phyloP scores from a whole-genome alignment of 1,284 basidiomycete genomes.

The Baeospora myosura region DNA sequence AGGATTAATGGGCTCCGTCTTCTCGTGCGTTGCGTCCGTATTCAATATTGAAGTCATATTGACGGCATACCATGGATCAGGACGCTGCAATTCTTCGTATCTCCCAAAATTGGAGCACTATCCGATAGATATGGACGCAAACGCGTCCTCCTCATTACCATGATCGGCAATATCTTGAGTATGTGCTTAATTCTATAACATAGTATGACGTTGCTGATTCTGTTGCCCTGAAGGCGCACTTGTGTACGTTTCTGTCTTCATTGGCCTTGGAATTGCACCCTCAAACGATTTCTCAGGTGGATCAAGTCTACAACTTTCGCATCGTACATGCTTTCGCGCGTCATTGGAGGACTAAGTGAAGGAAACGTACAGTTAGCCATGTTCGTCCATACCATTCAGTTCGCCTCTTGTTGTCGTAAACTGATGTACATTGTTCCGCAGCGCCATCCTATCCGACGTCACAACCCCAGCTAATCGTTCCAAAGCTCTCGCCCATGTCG shows the following conservation, averaged over 20 bases:
- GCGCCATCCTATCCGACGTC: conserved; percentile 86
- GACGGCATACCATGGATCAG: conserved; percentile 28
- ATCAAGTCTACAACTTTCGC: conserved; percentile 80
- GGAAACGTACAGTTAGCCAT: conserved; percentile 80
- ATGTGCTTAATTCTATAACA: too few relatives aligned
- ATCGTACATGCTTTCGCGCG: conserved; percentile 80
- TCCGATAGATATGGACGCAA: conserved; percentile 85
- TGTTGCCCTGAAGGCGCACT: too few relatives aligned
- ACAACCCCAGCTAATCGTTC: conserved; percentile 72
- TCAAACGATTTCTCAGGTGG: conserved; percentile 49
- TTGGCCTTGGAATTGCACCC: neutral
- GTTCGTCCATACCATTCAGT: conserved; percentile 31
- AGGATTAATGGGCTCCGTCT: conserved; percentile 83
- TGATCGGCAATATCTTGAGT: conserved; percentile 83
- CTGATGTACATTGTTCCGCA: conserved; percentile 21
- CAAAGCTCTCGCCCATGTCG: conserved; percentile 82
- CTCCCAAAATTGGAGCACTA: conserved; percentile 74
- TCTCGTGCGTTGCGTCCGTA: conserved; percentile 55
- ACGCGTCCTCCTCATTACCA: conserved; percentile 70
- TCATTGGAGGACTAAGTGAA: conserved; percentile 86
- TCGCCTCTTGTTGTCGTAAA: neutral
- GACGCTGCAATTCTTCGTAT: conserved; percentile 81
- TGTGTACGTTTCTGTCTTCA: conserved; percentile 43
- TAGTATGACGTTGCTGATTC: too few relatives aligned
- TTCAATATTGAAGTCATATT: conserved; percentile 7